phyloP scores from a whole-genome alignment of 2,329 filamentous ascomycete genomes.

The Fusarium xylarioides region DNA sequence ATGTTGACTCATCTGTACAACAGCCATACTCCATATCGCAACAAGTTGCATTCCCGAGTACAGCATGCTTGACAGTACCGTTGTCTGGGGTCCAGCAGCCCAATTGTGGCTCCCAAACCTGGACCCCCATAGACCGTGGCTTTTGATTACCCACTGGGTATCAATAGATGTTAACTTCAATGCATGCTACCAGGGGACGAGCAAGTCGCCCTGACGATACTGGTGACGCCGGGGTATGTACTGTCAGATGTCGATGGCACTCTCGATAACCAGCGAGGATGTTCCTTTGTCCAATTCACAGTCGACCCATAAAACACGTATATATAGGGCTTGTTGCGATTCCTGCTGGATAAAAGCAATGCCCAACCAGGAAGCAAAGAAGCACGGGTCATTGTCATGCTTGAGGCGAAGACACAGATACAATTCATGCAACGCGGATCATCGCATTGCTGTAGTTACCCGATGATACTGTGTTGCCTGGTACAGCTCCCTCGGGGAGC shows the following conservation, averaged over 20 bases:
- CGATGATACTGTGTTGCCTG: slow-evolving; percentile 5
- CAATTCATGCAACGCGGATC: slow-evolving; percentile 3
- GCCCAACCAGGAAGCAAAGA: slow-evolving; percentile 1
- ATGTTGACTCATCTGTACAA: neutral
- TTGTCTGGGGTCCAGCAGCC: slow-evolving; percentile 12
- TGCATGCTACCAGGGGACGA: neutral
- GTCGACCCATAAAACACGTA: neutral
- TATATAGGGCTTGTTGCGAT: slow-evolving; percentile 21
- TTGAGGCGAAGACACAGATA: neutral
- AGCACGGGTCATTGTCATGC: slow-evolving; percentile 6
- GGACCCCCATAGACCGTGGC: slow-evolving; percentile 4
- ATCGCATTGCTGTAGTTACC: neutral
- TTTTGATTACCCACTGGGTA: slow-evolving; percentile 6
- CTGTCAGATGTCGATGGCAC: neutral
- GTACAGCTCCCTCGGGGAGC: neutral
- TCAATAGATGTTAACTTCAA: neutral
- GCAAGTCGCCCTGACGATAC: slow-evolving; percentile 24
- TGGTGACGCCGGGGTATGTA: neutral
- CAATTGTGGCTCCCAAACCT: slow-evolving; percentile 14
- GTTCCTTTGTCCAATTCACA: neutral
- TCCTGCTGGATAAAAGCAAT: slow-evolving; percentile 19
- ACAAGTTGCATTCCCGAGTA: neutral
- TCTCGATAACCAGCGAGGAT: neutral
- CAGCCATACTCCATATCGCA: neutral
- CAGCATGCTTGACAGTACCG: neutral